phyloP scores from a whole-genome alignment of 2,329 filamentous ascomycete genomes.

The Ilyonectria sp. region DNA sequence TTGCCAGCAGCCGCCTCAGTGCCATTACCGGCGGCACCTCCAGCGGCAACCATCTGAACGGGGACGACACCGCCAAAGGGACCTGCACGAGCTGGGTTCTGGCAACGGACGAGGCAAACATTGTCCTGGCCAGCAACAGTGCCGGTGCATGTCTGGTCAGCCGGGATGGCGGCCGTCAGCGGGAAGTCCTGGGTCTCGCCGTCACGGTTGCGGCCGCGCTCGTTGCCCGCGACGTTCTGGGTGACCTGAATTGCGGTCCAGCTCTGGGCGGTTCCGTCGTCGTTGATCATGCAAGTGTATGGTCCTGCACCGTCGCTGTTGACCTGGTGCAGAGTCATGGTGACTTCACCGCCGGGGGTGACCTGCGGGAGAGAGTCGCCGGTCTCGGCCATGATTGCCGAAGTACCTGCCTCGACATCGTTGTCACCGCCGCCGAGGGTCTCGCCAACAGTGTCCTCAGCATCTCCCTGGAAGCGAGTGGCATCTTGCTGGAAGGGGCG shows the following conservation, averaged over 20 bases:
- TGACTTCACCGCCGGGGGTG: slow-evolving; percentile 67
- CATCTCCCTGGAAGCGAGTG: slow-evolving; percentile 72
- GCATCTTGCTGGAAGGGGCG: slow-evolving; percentile 76
- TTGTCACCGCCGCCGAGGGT: slow-evolving; percentile 71
- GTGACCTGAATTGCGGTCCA: slow-evolving; percentile 64
- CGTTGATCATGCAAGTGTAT: slow-evolving; percentile 76
- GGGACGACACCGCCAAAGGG: slow-evolving; percentile 75
- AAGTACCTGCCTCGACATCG: slow-evolving; percentile 69
- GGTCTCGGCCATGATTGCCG: slow-evolving; percentile 70
- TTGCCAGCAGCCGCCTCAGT: slow-evolving; percentile 4
- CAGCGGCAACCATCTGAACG: slow-evolving; percentile 61
- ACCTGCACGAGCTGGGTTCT: slow-evolving; percentile 72
- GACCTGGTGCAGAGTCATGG: slow-evolving; percentile 67
- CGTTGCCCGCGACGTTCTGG: slow-evolving; percentile 48
- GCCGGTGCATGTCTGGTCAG: slow-evolving; percentile 70
- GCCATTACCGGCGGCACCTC: background rate
- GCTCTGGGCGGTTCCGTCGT: slow-evolving; percentile 66
- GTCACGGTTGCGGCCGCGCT: slow-evolving; percentile 58
- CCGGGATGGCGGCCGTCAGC: slow-evolving; percentile 72
- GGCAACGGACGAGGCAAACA: slow-evolving; percentile 75
- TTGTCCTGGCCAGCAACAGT: slow-evolving; percentile 71
- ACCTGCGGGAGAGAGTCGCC: slow-evolving; percentile 73
- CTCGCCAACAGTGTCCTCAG: slow-evolving; percentile 69
- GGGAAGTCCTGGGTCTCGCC: slow-evolving; percentile 62
- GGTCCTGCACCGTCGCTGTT: slow-evolving; percentile 58